These are phyloP conservation scores for Trametes cingulata DNA, from an alignment of 768 basidiomycete species.

Conservation along the genomic window DNA sequence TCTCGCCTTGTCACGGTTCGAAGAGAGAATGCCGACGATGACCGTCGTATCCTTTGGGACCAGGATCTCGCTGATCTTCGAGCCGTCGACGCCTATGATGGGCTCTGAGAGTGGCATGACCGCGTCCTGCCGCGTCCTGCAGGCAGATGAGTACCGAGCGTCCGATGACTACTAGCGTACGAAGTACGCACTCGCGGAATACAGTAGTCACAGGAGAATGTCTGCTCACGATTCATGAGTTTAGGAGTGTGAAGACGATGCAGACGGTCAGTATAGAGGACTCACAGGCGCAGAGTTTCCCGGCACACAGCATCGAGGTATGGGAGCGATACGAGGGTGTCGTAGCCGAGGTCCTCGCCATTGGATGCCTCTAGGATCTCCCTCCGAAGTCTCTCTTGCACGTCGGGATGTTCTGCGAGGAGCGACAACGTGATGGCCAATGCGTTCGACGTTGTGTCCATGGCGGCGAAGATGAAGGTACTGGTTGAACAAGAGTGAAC, in stretches of 20 bases:
- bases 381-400: conserved; percentile 15
- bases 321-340: conserved; percentile 10
- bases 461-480: conserved; percentile 13
- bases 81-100: conserved; percentile 38
- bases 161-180: not conserved
- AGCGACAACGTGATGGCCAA: conserved; percentile 7
- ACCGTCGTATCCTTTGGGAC: conserved; percentile 43
- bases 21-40: conserved; percentile 39
- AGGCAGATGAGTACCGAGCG: not conserved
- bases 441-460: conserved; percentile 21
- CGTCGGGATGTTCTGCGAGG: conserved; percentile 15
- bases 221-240: too few relatives aligned
- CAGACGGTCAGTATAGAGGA: too few relatives aligned
- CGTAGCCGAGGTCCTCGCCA: conserved; percentile 10
- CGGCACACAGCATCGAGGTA: conserved; percentile 13
- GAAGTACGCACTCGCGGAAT: conserved; percentile 28
- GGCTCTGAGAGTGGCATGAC: conserved; percentile 44
- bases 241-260: too few relatives aligned
- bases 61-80: conserved; percentile 36
- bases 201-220: conserved; percentile 49
- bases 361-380: conserved; percentile 8
- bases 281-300: conserved; percentile 17
- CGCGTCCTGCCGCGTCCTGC: conserved; percentile 38
- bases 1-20: conserved; percentile 38
- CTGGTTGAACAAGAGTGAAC: not conserved